Percentiles rank a stretch among this genome's conserved stretches.
These are phyloP conservation scores for Alternaria rosae DNA, from an alignment of 2,329 filamentous ascomycete species.

Conservation along the genomic window DNA sequence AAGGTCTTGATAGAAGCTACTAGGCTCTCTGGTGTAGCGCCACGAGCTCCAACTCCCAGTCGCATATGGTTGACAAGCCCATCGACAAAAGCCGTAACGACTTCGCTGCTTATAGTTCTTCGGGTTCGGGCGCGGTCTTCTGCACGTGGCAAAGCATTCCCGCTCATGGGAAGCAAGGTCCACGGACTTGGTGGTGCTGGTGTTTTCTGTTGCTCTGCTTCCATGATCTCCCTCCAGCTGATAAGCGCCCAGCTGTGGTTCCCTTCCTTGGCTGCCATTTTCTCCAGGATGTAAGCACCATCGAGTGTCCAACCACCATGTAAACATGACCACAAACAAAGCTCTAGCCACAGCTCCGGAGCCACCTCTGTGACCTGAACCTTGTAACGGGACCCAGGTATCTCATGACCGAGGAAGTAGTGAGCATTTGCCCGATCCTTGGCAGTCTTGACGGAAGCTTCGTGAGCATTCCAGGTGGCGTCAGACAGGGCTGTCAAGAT, in stretches of 20 bases:
- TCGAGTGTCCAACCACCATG: conserved; percentile 57
- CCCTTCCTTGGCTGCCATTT: conserved; percentile 30
- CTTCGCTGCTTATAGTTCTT: conserved; percentile 65
- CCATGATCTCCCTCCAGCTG: conserved; percentile 54
- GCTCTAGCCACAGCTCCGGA: conserved; percentile 60
- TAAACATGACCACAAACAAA: conserved; percentile 61
- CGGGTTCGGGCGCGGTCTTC: conserved; percentile 44
- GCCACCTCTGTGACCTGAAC: conserved; percentile 51
- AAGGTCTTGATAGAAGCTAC: conserved; percentile 46
- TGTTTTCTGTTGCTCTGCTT: conserved; percentile 35
- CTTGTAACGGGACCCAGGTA: conserved; percentile 54
- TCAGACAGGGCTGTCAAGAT: conserved; percentile 60
- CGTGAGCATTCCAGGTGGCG: conserved; percentile 58
- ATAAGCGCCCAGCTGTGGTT: conserved; percentile 41
- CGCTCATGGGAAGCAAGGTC: conserved; percentile 34
- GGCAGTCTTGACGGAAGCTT: conserved; percentile 42
- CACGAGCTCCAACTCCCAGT: conserved; percentile 53
- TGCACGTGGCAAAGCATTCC: conserved; percentile 22
- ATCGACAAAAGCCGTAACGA: conserved; percentile 64
- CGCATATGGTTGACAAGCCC: conserved; percentile 58
- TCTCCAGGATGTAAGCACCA: conserved; percentile 51
- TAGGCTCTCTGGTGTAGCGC: conserved; percentile 45
- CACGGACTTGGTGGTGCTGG: conserved; percentile 24
- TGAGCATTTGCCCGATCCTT: conserved; percentile 44
- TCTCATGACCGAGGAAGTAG: conserved; percentile 53